Base-by-base conservation (phyloP, 306 rosid species). In the Astragalus membranaceus region DNA sequence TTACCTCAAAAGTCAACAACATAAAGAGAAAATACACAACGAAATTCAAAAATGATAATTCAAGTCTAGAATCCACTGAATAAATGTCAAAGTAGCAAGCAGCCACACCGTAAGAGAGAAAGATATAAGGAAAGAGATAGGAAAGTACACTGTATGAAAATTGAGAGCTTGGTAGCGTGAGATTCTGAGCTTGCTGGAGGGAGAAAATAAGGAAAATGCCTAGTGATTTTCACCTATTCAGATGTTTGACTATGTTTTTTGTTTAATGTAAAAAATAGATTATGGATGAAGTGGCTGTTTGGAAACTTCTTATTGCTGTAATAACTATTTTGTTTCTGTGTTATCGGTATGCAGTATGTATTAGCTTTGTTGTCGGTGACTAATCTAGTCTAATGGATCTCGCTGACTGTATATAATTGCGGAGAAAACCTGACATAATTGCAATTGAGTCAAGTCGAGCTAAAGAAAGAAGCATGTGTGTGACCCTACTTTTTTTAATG, bases 101-200 rank as follows among this genome's bases (percentile, higher is more conserved):
- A 2, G 20, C 13, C 20, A 66, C 6, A 42, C 20, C 29, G 30
- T 15, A 3, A 46, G 36, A 66, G 15, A 16, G 26, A 46, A 29
- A 56, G 46, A 61, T 0, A 7, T 29, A 67, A 57, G 47, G 9
- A 72, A 51, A 50, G 4, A 30, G 32, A 47, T 30, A 14, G 4
- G n/a, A 17, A 62, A 62, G 37, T 61, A 33, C 8, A 55, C 29
- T 10, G 67, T 46, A 63, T 47, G 67, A 67, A 55, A 76, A 26
- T 36, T 79, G 36, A 46, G 51, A 65, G 46, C 67, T 32, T 3
- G 39, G 20, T 44, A 14, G 52, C 44, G 57, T 62, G 49, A 62
- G 49, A 63, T 53, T 70, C 46, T 29, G 65, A 37, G 48, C 37
- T 44, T 32, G 33, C 8, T n/a, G 68, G 69, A 70, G 73, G 70